Conservation (phyloP, 495 filamentous ascomycete genomes). For the Thermochaetoides thermophila region DNA sequence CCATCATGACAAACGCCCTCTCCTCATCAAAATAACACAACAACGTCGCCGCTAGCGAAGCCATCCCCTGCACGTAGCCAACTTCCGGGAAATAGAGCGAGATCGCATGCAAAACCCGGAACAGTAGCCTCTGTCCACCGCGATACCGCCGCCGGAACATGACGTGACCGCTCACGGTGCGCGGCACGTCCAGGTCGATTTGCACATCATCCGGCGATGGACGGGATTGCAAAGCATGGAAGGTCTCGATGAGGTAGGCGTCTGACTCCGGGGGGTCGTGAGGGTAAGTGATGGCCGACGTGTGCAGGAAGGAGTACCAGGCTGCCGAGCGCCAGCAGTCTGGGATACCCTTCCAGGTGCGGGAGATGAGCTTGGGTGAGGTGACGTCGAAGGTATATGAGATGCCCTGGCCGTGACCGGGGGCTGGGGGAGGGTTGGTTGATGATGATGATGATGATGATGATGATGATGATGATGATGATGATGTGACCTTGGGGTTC, state of each 20-base stretch:
- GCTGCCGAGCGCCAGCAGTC: slow-evolving; percentile 89
- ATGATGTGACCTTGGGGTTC: not conserved
- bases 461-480: not conserved
- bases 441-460: not conserved
- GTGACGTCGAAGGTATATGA: slow-evolving; percentile 77
- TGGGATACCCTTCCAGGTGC: slow-evolving; percentile 96
- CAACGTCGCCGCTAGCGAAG: slow-evolving; percentile 78
- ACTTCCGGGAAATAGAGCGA: slow-evolving; percentile 79
- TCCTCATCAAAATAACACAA: slow-evolving; percentile 97
- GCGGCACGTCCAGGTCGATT: slow-evolving; percentile 92
- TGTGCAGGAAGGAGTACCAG: slow-evolving; percentile 91
- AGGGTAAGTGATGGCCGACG: slow-evolving; percentile 61
- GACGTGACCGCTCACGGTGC: slow-evolving; percentile 90
- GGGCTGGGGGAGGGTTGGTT: not conserved
- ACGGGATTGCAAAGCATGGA: slow-evolving; percentile 52
- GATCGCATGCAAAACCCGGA: slow-evolving; percentile 82
- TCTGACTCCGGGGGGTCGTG: slow-evolving; percentile 46
- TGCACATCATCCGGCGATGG: slow-evolving; percentile 85
- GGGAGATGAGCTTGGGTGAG: slow-evolving; percentile 72
- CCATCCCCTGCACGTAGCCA: slow-evolving; percentile 98
- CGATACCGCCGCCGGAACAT: slow-evolving; percentile 94
- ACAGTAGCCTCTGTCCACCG: slow-evolving; percentile 79
- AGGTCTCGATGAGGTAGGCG: slow-evolving; percentile 52
- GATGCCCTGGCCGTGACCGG: slow-evolving; percentile 45
- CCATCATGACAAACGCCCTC: slow-evolving; percentile 84